These are phyloP conservation scores for Penicillium steckii DNA, from an alignment of 495 filamentous ascomycete genomes.

Conservation along the genomic window DNA sequence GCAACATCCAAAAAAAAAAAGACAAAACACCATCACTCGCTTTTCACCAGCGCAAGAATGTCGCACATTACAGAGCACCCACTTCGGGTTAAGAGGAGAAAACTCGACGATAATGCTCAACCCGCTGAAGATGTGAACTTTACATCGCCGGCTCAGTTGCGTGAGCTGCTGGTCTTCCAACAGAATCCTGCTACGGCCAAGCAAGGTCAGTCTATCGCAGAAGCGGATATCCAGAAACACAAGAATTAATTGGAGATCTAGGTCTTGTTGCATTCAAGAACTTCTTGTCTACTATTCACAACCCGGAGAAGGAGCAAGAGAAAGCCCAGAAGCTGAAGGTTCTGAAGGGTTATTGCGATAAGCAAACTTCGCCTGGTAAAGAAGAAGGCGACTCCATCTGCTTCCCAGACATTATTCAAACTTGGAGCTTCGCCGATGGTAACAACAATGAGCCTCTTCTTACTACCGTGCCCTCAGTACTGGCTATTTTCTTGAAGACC, in stretches of 20 bases:
- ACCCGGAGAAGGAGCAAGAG: constrained; percentile 45
- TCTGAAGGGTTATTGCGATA: constrained; percentile 70
- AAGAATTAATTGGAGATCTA: constrained; percentile 24
- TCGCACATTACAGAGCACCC: constrained; percentile 28
- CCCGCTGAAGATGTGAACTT: constrained; percentile 48
- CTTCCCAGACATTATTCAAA: constrained; percentile 71
- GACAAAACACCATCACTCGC: constrained; percentile 17
- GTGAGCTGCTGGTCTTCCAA: constrained; percentile 61
- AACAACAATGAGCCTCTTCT: constrained; percentile 71
- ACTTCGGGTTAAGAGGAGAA: constrained; percentile 42
- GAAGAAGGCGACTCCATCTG: constrained; percentile 58
- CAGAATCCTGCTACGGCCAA: constrained; percentile 60
- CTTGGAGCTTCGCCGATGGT: constrained; percentile 73
- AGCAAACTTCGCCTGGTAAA: constrained; percentile 54
- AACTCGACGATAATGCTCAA: constrained; percentile 31
- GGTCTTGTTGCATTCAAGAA: constrained; percentile 74
- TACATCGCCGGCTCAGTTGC: constrained; percentile 56
- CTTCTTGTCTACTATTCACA: constrained; percentile 65
- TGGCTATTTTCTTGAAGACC: constrained; percentile 73
- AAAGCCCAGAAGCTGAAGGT: constrained; percentile 55
- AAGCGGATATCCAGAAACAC: background rate
- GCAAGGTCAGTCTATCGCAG: constrained; percentile 53
- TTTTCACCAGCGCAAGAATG: constrained; percentile 17
- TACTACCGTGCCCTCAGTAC: constrained; percentile 69
- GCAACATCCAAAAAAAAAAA: constrained; percentile 17